These are phyloP conservation scores for Hypomyces rosellus DNA, from an alignment of 2,329 filamentous ascomycete species.

Conservation along the genomic window DNA sequence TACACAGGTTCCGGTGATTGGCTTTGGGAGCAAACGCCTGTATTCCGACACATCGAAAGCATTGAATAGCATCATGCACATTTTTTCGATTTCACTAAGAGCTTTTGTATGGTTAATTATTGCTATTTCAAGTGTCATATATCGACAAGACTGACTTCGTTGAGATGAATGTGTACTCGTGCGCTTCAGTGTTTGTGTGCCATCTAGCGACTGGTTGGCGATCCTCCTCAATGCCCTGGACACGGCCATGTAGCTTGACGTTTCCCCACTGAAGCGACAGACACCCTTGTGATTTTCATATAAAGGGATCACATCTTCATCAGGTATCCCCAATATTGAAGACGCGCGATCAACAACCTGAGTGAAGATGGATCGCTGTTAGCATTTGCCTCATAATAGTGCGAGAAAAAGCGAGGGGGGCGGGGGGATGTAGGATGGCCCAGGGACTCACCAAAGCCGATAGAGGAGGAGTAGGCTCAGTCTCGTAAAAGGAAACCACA, in stretches of 20 bases:
- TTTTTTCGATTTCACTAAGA: slow-evolving; percentile 25
- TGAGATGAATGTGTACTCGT: too few species aligned
- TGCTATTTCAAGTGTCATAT: background rate
- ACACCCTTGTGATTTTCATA: slow-evolving; percentile 21
- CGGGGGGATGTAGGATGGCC: too few species aligned
- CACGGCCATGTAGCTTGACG: slow-evolving; percentile 16
- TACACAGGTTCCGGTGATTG: slow-evolving; percentile 28
- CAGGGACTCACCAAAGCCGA: too few species aligned
- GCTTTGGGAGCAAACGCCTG: slow-evolving; percentile 17
- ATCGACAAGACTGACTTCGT: background rate
- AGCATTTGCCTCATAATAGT: too few species aligned
- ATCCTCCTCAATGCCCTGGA: slow-evolving; percentile 15
- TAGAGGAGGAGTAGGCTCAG: too few species aligned
- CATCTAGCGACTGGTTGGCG: slow-evolving; percentile 1
- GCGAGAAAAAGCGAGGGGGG: too few species aligned
- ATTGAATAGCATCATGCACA: slow-evolving; percentile 27
- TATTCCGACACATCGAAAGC: slow-evolving; percentile 21
- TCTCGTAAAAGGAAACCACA: too few species aligned
- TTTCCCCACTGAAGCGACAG: slow-evolving; percentile 19
- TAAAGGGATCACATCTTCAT: slow-evolving; percentile 17
- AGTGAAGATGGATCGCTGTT: background rate
- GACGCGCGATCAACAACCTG: slow-evolving; percentile 24
- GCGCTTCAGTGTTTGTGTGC: background rate
- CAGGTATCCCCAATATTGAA: slow-evolving; percentile 15
- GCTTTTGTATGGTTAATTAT: slow-evolving; percentile 17